Conservation (phyloP, 1,284 basidiomycete genomes). For the Tilletiopsis washingtonensis region DNA sequence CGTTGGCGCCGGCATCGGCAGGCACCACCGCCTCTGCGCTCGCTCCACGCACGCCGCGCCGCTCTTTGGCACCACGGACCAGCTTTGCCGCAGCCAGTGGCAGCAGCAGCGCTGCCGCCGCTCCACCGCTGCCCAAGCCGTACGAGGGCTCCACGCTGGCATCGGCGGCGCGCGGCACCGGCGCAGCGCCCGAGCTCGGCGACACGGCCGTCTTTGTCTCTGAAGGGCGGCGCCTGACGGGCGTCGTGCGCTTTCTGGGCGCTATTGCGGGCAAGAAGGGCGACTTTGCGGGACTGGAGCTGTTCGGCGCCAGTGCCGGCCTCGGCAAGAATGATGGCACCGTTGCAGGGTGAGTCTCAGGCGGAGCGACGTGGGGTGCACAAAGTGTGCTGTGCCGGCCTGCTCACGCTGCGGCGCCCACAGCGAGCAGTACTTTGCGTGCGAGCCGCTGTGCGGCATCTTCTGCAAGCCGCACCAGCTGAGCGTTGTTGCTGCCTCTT, state of each 20-base stretch:
- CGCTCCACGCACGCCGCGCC: too few species aligned
- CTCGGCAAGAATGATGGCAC: slow-evolving; percentile 92
- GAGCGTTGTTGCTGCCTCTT: slow-evolving; percentile 16
- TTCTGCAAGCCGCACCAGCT: slow-evolving; percentile 79
- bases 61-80: neutral
- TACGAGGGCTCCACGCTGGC: neutral
- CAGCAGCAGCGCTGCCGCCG: neutral
- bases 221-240: slow-evolving; percentile 9
- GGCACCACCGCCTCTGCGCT: too few species aligned
- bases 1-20: too few species aligned
- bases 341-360: slow-evolving; percentile 66
- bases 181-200: slow-evolving; percentile 3
- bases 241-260: slow-evolving; percentile 41
- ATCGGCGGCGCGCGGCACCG: neutral
- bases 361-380: neutral
- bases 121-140: neutral
- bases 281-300: slow-evolving; percentile 41
- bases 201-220: neutral
- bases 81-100: neutral
- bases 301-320: slow-evolving; percentile 52
- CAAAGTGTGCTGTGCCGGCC: neutral
- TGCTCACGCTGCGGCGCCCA: slow-evolving; percentile 26
- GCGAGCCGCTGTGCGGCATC: slow-evolving; percentile 77
- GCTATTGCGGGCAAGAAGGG: slow-evolving; percentile 32
- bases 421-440: slow-evolving; percentile 76